A percentile compares a stretch with the other conserved stretches of the same genome.
Conservation (phyloP, 306 rosid genomes). For the Acacia acuminata region DNA sequence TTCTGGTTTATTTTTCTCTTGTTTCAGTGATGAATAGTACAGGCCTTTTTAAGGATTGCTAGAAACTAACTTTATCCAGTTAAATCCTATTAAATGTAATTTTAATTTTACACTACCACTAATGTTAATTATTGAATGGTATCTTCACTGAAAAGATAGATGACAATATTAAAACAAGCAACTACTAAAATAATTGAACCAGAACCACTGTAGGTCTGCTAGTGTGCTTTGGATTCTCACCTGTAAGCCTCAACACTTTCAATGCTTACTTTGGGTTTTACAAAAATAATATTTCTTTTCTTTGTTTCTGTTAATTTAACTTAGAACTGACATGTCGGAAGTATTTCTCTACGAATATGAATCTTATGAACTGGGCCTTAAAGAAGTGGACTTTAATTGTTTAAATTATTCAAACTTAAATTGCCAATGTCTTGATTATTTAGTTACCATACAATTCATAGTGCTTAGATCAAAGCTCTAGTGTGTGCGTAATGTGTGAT, state of each 20-base stretch:
- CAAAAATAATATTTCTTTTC: background rate
- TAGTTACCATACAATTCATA: conserved; percentile 17
- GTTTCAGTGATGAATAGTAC: too few species aligned
- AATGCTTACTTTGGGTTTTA: background rate
- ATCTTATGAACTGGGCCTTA: background rate
- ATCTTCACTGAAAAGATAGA: background rate
- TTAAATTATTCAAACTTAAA: background rate
- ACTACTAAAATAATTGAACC: background rate
- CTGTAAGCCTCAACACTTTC: background rate
- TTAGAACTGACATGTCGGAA: background rate
- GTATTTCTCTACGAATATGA: background rate
- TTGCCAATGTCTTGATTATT: background rate
- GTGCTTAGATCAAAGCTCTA: conserved; percentile 17
- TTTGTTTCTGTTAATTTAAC: background rate
- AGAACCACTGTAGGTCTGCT: background rate
- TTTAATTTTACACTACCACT: background rate
- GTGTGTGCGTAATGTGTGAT: conserved; percentile 9
- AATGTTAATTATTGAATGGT: background rate
- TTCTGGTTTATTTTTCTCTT: background rate
- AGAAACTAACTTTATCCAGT: background rate
- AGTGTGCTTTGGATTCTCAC: background rate
- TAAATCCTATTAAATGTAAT: background rate
- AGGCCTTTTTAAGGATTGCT: background rate
- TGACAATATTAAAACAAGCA: background rate
- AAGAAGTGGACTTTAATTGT: background rate